These are phyloP conservation scores for Leishmania aethiopica DNA, from an alignment of 208 protist genomes.

Conservation along the genomic window DNA sequence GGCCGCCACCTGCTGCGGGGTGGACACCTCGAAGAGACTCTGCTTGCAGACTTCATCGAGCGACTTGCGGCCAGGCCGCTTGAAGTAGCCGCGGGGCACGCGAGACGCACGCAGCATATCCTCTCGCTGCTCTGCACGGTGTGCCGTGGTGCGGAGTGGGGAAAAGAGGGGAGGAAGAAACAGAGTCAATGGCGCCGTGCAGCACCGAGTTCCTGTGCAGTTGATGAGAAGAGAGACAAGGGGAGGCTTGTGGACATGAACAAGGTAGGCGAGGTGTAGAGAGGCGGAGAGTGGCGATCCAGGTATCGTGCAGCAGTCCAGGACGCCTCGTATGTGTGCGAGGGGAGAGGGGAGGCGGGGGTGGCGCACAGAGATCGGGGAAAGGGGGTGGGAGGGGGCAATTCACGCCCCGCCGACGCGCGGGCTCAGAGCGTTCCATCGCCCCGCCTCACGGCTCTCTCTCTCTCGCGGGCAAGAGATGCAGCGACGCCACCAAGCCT, in stretches of 20 bases:
- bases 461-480: background rate
- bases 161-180: background rate
- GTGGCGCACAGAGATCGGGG: background rate
- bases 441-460: background rate
- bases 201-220: background rate
- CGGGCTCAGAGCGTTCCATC: background rate
- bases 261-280: background rate
- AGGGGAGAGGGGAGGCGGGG: background rate
- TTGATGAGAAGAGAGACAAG: background rate
- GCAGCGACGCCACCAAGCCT: background rate
- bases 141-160: background rate
- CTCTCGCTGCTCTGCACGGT: background rate
- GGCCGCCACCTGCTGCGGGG: constrained; percentile 70
- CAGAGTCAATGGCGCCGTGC: background rate
- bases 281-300: background rate
- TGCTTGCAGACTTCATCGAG: constrained; percentile 89
- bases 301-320: background rate
- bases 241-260: background rate
- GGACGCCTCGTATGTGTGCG: background rate
- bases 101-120: constrained; percentile 48
- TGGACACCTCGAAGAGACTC: constrained; percentile 74
- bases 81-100: constrained; percentile 52
- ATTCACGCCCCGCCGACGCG: background rate
- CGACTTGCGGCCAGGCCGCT: constrained; percentile 83
- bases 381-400: background rate